Base-by-base conservation (phyloP, 179 eudicot genomes). In the Nepenthes alata region DNA sequence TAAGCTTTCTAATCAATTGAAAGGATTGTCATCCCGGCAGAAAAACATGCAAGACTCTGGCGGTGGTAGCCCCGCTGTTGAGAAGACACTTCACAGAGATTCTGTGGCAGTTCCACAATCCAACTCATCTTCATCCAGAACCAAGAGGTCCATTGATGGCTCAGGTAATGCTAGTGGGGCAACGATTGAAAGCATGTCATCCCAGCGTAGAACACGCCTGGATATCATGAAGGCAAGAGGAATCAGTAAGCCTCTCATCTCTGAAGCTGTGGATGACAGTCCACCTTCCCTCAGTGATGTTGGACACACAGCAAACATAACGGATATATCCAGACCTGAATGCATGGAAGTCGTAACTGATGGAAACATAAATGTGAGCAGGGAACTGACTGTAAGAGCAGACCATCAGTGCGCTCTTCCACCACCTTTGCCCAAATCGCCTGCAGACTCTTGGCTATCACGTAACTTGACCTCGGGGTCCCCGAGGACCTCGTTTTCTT, bases 341-440 rank as follows among this genome's bases (percentile, higher is more conserved):
- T 48, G 63, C 61, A 59, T 61, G 10, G 58, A 52, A 55, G 49
- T 58, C 55, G 47, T 39, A 35, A 59, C 50, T 34, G 70, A 65
- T 50, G 74, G 62, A 38, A 62, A 62, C 38, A 49, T 60, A 53
- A 68, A 53, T 57, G 52, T 58, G 34, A 60, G 77, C 38, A 69
- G 71, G 39, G 72, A 67, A 25, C 67, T 70, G 10, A 72, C 63
- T 59, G n/a, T 58, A 34, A 79, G 65, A 37, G 65, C 52, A 61
- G 58, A 60, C 2, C 74, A 73, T 47, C 72, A 65, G 34, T 48
- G 15, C 37, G 16, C 83, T 8, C 77, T 70, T 35, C 80, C 81
- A 44, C 98, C 98, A n/a, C 98, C 98, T 5, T 66, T 91, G 67
- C 98, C 98, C 6, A 89, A 84, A 71, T 89, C 96, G 1, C 96